Evolutionary conservation across 345 rosid genomes (phyloP), one percentile per base, ranked within the genome.

Genomic region (Hibiscus trionum): DNA sequence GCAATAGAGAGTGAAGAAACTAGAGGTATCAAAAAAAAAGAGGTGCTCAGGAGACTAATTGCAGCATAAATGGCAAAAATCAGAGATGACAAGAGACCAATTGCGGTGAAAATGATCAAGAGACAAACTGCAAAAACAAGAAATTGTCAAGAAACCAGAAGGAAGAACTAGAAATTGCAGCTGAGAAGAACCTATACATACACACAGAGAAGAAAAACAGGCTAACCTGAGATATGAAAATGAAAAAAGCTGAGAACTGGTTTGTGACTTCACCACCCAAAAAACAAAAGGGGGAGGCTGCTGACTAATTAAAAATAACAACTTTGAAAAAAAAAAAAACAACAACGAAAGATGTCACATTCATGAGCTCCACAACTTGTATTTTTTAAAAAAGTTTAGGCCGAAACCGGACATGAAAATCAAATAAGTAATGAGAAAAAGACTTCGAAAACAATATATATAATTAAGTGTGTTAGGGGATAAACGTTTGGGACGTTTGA

Each of bases 311-410:
- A 9, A 9, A 4, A 37, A 1, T 19, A 37, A 63, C 53, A 42
- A 64, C 10, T 64, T 5, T 17, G 11, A 64, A 12, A 39, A 19
- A 3, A 3, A 11, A 42, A 65, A 3, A 3, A 52, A 0, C 11
- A 0, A 61, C 37, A 39, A 7, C 17, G 21, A 26, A 65, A 19
- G 11, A 12, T 26, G 52, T 17, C 52, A 44, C 10, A 12, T 42
- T 44, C 52, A 21, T 64, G 69, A 44, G 55, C 33, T 17, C 69
- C 69, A 64, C 33, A 11, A 65, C 69, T 65, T 42, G 52, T 39
- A 35, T 24, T 6, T 3, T 15, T n/a, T n/a, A 21, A 17, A 55
- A 55, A 57, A 52, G 8, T 52, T 11, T 12, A 49, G n/a, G 4
- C 59, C 3, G 53, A 49, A 49, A 55, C 27, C 59, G 7, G 59